Evolutionary conservation across 2,329 filamentous ascomycete genomes (phyloP).

Genomic region (Parastagonospora nodorum): DNA sequence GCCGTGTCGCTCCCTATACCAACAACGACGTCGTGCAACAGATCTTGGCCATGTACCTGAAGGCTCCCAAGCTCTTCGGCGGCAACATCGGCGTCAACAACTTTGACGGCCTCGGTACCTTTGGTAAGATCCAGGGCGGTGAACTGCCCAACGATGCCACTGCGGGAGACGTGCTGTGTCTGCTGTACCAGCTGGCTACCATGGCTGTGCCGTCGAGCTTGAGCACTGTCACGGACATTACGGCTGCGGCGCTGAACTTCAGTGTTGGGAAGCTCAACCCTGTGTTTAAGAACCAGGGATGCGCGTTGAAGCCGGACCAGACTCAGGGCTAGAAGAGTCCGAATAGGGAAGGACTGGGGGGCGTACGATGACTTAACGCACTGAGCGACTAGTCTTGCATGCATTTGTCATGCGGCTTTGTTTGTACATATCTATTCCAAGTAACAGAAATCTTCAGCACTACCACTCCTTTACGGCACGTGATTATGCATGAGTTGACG

Average conservation of each 20-base stretch:
- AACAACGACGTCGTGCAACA: conserved; percentile 44
- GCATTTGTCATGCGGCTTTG: too few species aligned
- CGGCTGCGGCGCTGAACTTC: conserved; percentile 19
- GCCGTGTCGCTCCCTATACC: conserved; percentile 38
- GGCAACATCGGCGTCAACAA: conserved; percentile 47
- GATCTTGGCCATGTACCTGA: conserved; percentile 50
- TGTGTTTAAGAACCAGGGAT: conserved; percentile 34
- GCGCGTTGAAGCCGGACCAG: conserved; percentile 51
- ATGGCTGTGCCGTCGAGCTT: conserved; percentile 41
- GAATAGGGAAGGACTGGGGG: too few species aligned
- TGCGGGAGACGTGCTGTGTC: conserved; percentile 40
- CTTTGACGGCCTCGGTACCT: conserved; percentile 45
- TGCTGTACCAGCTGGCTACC: conserved; percentile 52
- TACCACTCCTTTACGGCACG: too few species aligned
- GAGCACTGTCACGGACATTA: conserved; percentile 13
- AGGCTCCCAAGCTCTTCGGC: conserved; percentile 52
- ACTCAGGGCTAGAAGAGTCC: conserved; percentile 41
- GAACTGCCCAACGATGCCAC: conserved; percentile 35
- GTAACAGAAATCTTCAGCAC: too few species aligned
- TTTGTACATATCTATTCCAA: too few species aligned
- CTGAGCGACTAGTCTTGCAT: too few species aligned
- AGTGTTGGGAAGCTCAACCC: conserved; percentile 26
- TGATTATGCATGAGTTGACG: too few species aligned
- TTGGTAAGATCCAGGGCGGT: conserved; percentile 48
- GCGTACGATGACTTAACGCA: too few species aligned